A percentile compares a stretch with the other conserved stretches of the same genome.
Conservation (phyloP, 768 basidiomycete species). For the Pleurotus platypus region DNA sequence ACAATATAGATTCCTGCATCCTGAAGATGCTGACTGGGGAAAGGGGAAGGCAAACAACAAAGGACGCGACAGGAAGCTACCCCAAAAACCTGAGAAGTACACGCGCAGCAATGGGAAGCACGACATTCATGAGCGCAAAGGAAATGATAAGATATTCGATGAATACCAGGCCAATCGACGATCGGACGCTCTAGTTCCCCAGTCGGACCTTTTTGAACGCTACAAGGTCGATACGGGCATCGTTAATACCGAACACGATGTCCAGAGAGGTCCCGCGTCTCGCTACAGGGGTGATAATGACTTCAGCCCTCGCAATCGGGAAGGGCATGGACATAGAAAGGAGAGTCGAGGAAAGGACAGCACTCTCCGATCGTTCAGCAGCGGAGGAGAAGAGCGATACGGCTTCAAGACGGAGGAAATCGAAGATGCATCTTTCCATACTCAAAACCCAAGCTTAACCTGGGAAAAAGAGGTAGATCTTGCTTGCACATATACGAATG, state of each 20-base stretch:
- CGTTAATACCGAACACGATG: slow-evolving; percentile 8
- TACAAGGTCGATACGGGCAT: slow-evolving; percentile 20
- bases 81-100: slow-evolving; percentile 11
- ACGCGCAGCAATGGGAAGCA: slow-evolving; percentile 11
- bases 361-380: not conserved
- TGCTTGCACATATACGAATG: no score
- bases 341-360: slow-evolving; percentile 11
- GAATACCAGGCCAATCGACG: slow-evolving; percentile 20
- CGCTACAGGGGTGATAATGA: not conserved
- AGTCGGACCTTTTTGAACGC: slow-evolving; percentile 39
- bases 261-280: not conserved
- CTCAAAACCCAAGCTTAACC: not conserved
- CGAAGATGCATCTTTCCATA: not conserved
- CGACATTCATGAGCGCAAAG: not conserved
- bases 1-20: slow-evolving; percentile 42
- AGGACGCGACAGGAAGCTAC: slow-evolving; percentile 6
- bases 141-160: slow-evolving; percentile 2
- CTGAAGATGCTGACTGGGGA: slow-evolving; percentile 42
- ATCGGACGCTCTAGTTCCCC: slow-evolving; percentile 35
- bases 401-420: slow-evolving; percentile 5
- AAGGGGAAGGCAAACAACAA: slow-evolving; percentile 24
- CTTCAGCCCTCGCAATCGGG: not conserved
- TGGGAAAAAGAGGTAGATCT: no score
- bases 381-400: not conserved
- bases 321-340: not conserved